Base-by-base conservation (phyloP, 192 early-diverging fungal genomes). In the Coemansia sp. region DNA sequence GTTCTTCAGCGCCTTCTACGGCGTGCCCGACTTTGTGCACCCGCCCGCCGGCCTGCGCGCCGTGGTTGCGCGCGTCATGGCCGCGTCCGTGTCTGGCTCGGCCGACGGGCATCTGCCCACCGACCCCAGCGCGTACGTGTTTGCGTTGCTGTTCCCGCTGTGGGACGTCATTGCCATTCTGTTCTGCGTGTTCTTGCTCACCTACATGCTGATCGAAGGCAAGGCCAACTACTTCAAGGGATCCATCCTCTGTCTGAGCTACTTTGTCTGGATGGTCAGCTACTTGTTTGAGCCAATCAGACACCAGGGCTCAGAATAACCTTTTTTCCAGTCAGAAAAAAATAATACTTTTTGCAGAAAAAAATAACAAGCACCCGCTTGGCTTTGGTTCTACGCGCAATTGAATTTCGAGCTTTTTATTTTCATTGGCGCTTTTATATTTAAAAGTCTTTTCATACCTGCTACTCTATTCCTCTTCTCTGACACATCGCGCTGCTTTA, bases 181-280 rank as follows among this genome's bases (percentile, higher is more conserved):
- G 28, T 90, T 66, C 82, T 91, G 66, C 40, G 88, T 91, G 42
- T 89, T 90, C 71, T 72, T 92, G 64, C 83, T 95, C 54, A 94
- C 93, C 11, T 96, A 96, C 67, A 90, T 96, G 17, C 96, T 95
- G 77, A 90, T 92, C 61, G 96, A 99, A 77, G 95, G 95, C 68
- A 96, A 92, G 76, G 83, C 88, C 52, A 97, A 99, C 80, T 97
- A 99, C 82, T 99, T 99, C 75, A 97, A 99, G 82, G 96, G 95
- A 17, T 80, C 88, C 5, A 94, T 98, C 55, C 79, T 98, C 62
- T 85, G 95, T 36, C 71, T 97, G 32, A 90, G 89, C 48, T 98
- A 98, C 75, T 76, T 76, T 52, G 88, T 97, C 11, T 84, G 96
- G 66, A 85, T 95, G 71, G 85, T 85, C 12, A 90, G 88, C 6